phyloP scores from a whole-genome alignment of 345 rosid genomes.

The Citrus reticulata region DNA sequence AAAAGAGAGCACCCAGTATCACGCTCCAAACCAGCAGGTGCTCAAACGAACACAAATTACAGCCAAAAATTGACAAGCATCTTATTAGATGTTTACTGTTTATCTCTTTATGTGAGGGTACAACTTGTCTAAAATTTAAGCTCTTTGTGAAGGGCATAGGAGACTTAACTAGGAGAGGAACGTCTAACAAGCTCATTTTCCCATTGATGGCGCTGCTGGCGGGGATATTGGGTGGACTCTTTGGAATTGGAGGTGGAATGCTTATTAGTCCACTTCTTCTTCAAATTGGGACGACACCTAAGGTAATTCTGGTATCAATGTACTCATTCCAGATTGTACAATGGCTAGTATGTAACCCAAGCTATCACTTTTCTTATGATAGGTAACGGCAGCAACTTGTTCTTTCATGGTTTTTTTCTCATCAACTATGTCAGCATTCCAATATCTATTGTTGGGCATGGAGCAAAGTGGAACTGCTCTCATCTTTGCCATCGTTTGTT shows the following conservation, averaged over 20 bases:
- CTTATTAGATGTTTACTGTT: neutral
- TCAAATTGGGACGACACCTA: slow-evolving; percentile 66
- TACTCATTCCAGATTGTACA: neutral
- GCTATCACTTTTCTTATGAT: neutral
- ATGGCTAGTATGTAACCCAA: neutral
- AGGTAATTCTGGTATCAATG: slow-evolving; percentile 38
- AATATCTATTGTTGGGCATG: slow-evolving; percentile 70
- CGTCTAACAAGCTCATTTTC: slow-evolving; percentile 40
- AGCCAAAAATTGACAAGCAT: no score
- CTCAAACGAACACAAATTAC: neutral
- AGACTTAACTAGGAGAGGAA: slow-evolving; percentile 18
- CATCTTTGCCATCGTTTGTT: slow-evolving; percentile 53
- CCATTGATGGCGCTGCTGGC: slow-evolving; percentile 76
- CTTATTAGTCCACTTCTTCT: slow-evolving; percentile 89
- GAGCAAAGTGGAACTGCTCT: slow-evolving; percentile 48
- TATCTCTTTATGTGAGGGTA: neutral
- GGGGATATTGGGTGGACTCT: slow-evolving; percentile 78
- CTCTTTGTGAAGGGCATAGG: slow-evolving; percentile 34
- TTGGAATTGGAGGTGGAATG: slow-evolving; percentile 96
- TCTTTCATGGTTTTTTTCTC: slow-evolving; percentile 76
- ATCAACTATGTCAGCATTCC: slow-evolving; percentile 64
- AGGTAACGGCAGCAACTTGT: slow-evolving; percentile 82
- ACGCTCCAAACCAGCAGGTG: slow-evolving; percentile 34
- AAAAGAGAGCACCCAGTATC: slow-evolving; percentile 31
- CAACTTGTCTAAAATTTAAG: neutral